Evolutionary conservation across 306 rosid genomes (phyloP).

Genomic region (Cucumis hystrix): DNA sequence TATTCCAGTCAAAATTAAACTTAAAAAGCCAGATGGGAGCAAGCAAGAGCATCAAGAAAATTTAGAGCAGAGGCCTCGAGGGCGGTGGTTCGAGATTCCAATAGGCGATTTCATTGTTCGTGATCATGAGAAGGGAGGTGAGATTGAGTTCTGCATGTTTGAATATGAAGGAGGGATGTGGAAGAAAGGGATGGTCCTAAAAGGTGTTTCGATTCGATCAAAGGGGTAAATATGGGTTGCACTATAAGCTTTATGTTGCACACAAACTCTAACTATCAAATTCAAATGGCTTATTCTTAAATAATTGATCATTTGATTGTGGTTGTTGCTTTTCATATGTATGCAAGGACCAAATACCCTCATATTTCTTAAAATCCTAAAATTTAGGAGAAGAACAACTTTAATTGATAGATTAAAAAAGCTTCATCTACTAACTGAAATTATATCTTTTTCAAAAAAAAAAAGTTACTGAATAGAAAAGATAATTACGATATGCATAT

Average conservation of each 20-base stretch:
- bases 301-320: no score
- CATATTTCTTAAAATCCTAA: no score
- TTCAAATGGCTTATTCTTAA: no score
- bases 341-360: no score
- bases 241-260: not conserved
- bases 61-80: slow-evolving; percentile 10
- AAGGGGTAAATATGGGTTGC: not conserved
- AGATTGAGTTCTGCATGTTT: slow-evolving; percentile 38
- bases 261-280: not conserved
- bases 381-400: no score
- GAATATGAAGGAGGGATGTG: slow-evolving; percentile 44
- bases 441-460: no score
- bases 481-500: no score
- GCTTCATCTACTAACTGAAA: no score
- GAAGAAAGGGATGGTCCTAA: slow-evolving; percentile 61
- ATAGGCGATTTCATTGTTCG: slow-evolving; percentile 30
- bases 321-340: no score
- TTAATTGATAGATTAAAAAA: no score
- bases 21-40: slow-evolving; percentile 40
- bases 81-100: not conserved
- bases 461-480: no score
- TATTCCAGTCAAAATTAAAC: slow-evolving; percentile 43
- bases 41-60: slow-evolving; percentile 26
- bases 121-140: slow-evolving; percentile 19
- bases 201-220: slow-evolving; percentile 44